Conservation (phyloP, 1,284 basidiomycete genomes). For the Microbotryum intermedium region DNA sequence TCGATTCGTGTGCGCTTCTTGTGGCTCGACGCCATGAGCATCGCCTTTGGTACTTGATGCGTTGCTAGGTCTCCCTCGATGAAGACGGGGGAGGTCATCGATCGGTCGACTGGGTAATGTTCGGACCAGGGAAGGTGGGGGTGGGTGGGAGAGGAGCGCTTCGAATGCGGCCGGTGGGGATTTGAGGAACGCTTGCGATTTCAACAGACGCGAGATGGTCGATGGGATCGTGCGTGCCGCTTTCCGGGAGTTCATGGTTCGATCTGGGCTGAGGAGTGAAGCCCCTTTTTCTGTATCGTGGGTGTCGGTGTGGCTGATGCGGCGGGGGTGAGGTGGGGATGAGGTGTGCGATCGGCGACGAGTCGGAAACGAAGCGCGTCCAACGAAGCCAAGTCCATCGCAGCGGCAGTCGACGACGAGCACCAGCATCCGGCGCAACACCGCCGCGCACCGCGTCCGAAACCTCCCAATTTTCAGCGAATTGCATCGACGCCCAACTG, state of each 20-base stretch:
- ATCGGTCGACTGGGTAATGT: constrained; percentile 54
- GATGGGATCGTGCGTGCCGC: constrained; percentile 39
- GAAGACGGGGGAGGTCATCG: constrained; percentile 33
- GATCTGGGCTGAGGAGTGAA: background rate
- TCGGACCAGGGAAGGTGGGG: constrained; percentile 67
- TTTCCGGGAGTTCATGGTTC: constrained; percentile 21
- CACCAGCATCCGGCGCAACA: too few species aligned
- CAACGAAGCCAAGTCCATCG: too few species aligned
- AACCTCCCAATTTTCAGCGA: too few species aligned
- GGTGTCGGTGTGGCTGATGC: too few species aligned
- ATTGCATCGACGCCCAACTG: too few species aligned
- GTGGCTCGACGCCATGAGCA: constrained; percentile 28
- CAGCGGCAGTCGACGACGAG: too few species aligned
- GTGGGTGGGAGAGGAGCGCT: constrained; percentile 78
- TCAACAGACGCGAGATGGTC: constrained; percentile 73
- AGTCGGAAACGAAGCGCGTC: too few species aligned
- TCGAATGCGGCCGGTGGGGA: constrained; percentile 74
- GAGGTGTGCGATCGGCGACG: too few species aligned
- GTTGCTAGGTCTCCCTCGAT: constrained; percentile 19
- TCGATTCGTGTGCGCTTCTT: constrained; percentile 25
- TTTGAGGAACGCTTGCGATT: constrained; percentile 54
- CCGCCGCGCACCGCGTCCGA: too few species aligned
- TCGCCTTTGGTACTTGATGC: background rate
- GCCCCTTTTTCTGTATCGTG: too few species aligned
- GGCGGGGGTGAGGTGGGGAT: too few species aligned